These are phyloP conservation scores for Pisolithus orientalis DNA, from an alignment of 768 basidiomycete genomes.

Conservation along the genomic window DNA sequence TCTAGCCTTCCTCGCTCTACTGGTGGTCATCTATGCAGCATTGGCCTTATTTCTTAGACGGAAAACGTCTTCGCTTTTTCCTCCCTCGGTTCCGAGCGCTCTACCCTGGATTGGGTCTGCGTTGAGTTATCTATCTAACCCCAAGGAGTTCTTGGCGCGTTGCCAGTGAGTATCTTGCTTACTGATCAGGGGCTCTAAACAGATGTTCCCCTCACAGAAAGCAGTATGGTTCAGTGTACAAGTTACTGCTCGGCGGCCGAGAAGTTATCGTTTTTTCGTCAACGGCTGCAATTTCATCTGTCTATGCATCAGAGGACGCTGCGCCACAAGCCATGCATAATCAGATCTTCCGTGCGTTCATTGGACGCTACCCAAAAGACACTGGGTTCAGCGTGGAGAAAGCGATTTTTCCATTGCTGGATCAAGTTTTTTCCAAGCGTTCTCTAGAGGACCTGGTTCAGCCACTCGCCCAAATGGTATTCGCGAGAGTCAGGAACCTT, in stretches of 20 bases:
- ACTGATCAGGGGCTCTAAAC: neutral
- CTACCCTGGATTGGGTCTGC: constrained; percentile 15
- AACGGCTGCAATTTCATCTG: constrained; percentile 6
- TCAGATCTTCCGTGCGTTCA: constrained; percentile 9
- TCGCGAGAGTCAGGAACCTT: constrained; percentile 8
- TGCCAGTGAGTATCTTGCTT: constrained; percentile 12
- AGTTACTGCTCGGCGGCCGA: constrained; percentile 15
- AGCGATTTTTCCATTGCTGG: constrained; percentile 17
- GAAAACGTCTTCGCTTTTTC: neutral
- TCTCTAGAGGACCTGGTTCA: constrained; percentile 8
- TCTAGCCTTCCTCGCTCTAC: too few relatives aligned
- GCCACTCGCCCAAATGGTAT: constrained; percentile 8
- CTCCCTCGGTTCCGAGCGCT: constrained; percentile 7
- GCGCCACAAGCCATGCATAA: constrained; percentile 4
- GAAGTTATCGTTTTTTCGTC: constrained; percentile 14
- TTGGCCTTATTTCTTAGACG: too few relatives aligned
- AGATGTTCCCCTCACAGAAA: constrained; percentile 3
- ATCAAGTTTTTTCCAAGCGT: constrained; percentile 12
- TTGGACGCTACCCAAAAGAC: neutral
- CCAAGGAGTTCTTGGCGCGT: constrained; percentile 9
- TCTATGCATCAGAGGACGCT: constrained; percentile 3
- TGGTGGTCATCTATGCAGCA: too few relatives aligned
- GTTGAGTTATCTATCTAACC: constrained; percentile 10
- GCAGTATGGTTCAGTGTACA: constrained; percentile 9
- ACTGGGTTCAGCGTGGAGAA: constrained; percentile 9